Evolutionary conservation across 139 green algal genomes (phyloP), one percentile per base, ranked within the genome.

Genomic region (Chlamydomonas applanata): DNA sequence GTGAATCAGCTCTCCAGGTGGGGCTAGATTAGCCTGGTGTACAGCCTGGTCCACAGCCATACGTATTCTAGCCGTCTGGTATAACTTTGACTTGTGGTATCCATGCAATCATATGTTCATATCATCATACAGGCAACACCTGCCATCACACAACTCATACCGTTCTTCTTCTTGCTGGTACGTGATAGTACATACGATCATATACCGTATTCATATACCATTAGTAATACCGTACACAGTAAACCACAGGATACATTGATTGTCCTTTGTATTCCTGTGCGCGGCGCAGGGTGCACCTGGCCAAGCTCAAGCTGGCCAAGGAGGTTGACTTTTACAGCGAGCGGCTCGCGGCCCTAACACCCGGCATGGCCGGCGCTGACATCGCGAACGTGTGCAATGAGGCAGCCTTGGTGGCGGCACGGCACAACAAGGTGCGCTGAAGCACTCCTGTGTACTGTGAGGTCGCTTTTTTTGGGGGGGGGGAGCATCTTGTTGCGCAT

Each of bases 341-440:
- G 87, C 89, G 96, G 27, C 79, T 99, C 71, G 96, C 95, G 2
- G 96, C 96, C 14, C 87, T 99, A 29, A 98, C 96, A 1, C 96
- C 96, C 19, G 96, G 96, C 64, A 90, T 93, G 76, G 72, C 45
- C 17, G 96, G 96, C n/a, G 96, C 96, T 24, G 96, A 99, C 90
- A 98, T 99, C 61, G 96, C 96, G 69, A 99, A 99, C 83, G 91
- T 99, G 44, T 91, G 85, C 79, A 99, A 99, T 76, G 96, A 99
- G 82, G 96, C 94, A 2, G 96, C 96, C 25, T 91, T 99, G 53
- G 91, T 98, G 4, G 96, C 96, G 22, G 96, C 96, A 19, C 81
- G 96, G 11, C 64, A 71, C 25, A 73, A 84, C 69, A 89, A 89
- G 73, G 72, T 80, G 46, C 9, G 44, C 40, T 36, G n/a, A n/a